Conservation (phyloP, 139 green algal species). For the Monoraphidium neglectum region DNA sequence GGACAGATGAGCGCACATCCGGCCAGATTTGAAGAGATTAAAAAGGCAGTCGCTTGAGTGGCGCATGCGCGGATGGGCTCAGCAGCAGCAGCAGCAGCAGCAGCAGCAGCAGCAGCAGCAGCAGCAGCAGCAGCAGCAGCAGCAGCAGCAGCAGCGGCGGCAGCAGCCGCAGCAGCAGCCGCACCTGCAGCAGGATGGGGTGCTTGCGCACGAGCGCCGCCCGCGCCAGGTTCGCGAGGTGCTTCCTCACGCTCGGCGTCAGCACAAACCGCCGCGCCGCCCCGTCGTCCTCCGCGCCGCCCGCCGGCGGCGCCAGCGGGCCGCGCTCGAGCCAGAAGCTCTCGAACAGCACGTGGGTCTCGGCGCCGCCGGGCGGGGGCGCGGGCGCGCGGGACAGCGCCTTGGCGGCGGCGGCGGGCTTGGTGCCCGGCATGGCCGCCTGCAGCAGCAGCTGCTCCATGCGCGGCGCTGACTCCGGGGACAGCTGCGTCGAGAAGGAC, state of each 20-base stretch:
- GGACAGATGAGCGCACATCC: no score
- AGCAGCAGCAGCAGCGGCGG: no score
- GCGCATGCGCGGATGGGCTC: no score
- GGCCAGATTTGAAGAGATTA: no score
- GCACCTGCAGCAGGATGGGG: conserved; percentile 80
- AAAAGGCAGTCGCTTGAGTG: no score
- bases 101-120: no score
- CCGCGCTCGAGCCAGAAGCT: conserved; percentile 93
- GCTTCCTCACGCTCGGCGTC: conserved; percentile 75
- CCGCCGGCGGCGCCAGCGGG: conserved; percentile 45
- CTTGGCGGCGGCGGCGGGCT: conserved; percentile 24
- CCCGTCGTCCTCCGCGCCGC: conserved; percentile 51
- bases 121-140: no score
- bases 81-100: no score
- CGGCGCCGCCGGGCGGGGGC: conserved; percentile 31
- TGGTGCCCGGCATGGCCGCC: conserved; percentile 51
- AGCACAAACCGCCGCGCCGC: conserved; percentile 77
- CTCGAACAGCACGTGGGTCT: conserved; percentile 84
- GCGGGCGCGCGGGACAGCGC: conserved; percentile 44
- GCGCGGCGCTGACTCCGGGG: conserved; percentile 33
- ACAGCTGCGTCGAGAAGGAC: conserved; percentile 92
- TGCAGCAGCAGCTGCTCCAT: conserved; percentile 76
- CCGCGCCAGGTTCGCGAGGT: conserved; percentile 91
- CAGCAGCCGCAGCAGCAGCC: no score
- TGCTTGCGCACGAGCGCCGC: conserved; percentile 73